A percentile compares a stretch with the other conserved stretches of the same genome.
phyloP scores from a whole-genome alignment of 129 eudicot genomes.

The Oenanthe sinensis region DNA sequence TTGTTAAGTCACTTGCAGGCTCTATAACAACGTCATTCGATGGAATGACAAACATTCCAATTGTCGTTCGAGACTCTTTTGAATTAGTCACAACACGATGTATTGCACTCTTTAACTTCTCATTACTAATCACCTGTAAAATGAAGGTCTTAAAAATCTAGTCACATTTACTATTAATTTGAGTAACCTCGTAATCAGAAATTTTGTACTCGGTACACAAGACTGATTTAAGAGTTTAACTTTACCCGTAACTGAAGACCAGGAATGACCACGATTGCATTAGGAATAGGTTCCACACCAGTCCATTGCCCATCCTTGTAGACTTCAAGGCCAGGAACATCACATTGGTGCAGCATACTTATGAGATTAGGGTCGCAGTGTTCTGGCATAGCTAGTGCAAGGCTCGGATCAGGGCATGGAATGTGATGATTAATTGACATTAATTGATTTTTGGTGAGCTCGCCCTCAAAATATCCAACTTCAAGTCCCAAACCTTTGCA shows the following conservation, averaged over 20 bases:
- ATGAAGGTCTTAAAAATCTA: no score
- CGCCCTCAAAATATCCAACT: conserved; percentile 39
- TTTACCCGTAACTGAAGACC: conserved; percentile 61
- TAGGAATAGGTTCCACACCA: conserved; percentile 45
- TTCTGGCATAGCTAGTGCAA: conserved; percentile 52
- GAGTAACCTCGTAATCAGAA: background rate
- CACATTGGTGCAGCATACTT: conserved; percentile 43
- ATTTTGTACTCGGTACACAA: background rate
- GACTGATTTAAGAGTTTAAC: background rate
- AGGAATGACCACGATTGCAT: conserved; percentile 49
- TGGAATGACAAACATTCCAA: conserved; percentile 46
- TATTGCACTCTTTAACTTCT: conserved; percentile 38
- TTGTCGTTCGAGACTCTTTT: conserved; percentile 40
- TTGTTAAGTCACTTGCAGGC: conserved; percentile 22
- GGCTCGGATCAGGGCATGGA: conserved; percentile 64
- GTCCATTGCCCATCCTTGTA: conserved; percentile 48
- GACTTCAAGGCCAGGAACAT: conserved; percentile 56
- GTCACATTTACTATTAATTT: background rate
- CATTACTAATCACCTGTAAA: conserved; percentile 55
- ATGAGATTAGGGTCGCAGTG: conserved; percentile 64
- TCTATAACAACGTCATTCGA: conserved; percentile 28
- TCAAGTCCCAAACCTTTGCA: conserved; percentile 54
- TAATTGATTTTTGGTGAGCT: conserved; percentile 26
- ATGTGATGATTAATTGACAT: conserved; percentile 51
- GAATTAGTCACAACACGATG: conserved; percentile 51